These are phyloP conservation scores for Apiospora rasikravindrae DNA, from an alignment of 2,329 filamentous ascomycete species.

Conservation along the genomic window DNA sequence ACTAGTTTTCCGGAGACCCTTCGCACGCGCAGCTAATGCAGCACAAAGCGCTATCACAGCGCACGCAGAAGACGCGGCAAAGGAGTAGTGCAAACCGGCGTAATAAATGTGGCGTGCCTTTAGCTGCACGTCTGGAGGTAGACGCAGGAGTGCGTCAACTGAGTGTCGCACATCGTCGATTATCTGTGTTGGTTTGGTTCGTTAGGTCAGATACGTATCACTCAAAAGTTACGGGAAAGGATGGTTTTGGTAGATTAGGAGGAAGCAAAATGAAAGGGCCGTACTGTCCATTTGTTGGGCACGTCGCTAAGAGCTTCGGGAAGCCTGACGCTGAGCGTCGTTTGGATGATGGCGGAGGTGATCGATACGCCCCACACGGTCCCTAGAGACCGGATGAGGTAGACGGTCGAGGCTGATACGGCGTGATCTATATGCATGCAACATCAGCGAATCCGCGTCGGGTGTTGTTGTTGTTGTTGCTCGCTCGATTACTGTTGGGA, in stretches of 20 bases:
- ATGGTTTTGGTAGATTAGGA: conserved; percentile 21
- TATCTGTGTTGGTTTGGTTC: conserved; percentile 50
- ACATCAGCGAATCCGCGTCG: neutral
- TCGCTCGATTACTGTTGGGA: neutral
- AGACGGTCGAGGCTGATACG: conserved; percentile 66
- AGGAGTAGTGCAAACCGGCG: conserved; percentile 60
- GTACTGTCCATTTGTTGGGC: conserved; percentile 63
- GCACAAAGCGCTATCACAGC: conserved; percentile 55
- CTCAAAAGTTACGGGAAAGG: conserved; percentile 32
- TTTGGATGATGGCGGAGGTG: conserved; percentile 67
- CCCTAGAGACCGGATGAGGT: conserved; percentile 67
- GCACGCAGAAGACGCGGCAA: conserved; percentile 58
- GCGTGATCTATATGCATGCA: conserved; percentile 58
- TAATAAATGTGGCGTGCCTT: conserved; percentile 65
- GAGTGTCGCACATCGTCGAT: conserved; percentile 68
- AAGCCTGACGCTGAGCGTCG: conserved; percentile 60
- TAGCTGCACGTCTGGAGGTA: conserved; percentile 62
- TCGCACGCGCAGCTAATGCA: conserved; percentile 50
- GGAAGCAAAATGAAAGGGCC: conserved; percentile 29
- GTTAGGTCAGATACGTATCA: conserved; percentile 19
- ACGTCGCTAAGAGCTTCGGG: conserved; percentile 58
- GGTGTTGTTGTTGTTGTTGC: neutral
- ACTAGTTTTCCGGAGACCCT: conserved; percentile 38
- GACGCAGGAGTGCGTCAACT: conserved; percentile 56
- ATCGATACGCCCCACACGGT: conserved; percentile 69